Percentiles rank a stretch among this genome's conserved stretches.
Conservation (phyloP, 1,139 yeast species). For the Keqinozyma sinolaborantium region DNA sequence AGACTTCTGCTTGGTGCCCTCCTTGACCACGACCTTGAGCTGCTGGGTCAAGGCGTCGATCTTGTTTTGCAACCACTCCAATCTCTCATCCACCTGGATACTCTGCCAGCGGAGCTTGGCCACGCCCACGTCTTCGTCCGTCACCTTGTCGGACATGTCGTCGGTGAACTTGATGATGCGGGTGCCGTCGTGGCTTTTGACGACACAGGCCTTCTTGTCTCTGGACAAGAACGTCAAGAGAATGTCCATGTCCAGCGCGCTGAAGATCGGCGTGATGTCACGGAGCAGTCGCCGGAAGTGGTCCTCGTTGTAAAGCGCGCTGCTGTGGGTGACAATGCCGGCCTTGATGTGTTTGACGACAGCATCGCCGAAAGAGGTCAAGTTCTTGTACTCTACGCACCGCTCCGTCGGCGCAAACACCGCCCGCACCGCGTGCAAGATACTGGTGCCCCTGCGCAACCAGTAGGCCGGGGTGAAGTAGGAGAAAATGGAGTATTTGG, state of each 20-base stretch:
- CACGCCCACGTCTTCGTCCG: conserved; percentile 29
- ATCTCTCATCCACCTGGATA: conserved; percentile 18
- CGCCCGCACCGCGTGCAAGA: conserved; percentile 9
- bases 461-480: not conserved
- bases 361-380: conserved; percentile 14
- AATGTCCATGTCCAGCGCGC: conserved; percentile 20
- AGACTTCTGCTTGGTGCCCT: conserved; percentile 9
- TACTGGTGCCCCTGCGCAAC: not conserved
- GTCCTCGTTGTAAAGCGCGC: conserved; percentile 17
- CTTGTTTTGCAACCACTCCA: conserved; percentile 17
- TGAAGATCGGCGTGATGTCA: conserved; percentile 9
- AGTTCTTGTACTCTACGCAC: conserved; percentile 22
- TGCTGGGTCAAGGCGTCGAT: conserved; percentile 18
- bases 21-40: conserved; percentile 9
- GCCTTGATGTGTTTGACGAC: conserved; percentile 6
- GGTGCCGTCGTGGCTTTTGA: conserved; percentile 9
- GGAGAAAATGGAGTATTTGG: not conserved
- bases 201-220: conserved; percentile 15
- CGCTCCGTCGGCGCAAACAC: conserved; percentile 16
- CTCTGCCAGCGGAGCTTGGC: conserved; percentile 19
- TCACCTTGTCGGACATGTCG: conserved; percentile 9
- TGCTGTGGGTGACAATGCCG: conserved; percentile 16
- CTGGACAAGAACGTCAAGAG: conserved; percentile 23
- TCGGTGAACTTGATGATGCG: conserved; percentile 21
- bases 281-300: conserved; percentile 13